Conservation (phyloP, 2,329 filamentous ascomycete species). For the Drechslerella coelobrocha region DNA sequence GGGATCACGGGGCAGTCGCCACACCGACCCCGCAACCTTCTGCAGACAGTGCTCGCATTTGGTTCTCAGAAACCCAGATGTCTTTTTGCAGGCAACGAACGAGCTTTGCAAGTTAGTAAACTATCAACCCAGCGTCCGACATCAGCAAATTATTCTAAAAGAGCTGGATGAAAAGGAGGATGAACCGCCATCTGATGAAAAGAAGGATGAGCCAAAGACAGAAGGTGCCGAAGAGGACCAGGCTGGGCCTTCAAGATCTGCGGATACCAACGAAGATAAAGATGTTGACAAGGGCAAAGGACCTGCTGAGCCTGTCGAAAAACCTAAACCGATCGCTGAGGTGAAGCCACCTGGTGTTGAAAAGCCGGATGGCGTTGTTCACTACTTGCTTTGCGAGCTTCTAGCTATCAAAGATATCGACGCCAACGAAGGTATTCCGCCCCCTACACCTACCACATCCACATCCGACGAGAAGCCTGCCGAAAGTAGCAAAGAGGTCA, state of each 20-base stretch:
- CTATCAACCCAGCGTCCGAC: constrained; percentile 58
- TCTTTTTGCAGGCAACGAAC: constrained; percentile 87
- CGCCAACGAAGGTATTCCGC: constrained; percentile 54
- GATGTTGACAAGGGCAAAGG: constrained; percentile 59
- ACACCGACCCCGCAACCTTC: constrained; percentile 74
- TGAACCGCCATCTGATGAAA: constrained; percentile 34
- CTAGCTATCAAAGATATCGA: constrained; percentile 64
- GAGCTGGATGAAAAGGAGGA: constrained; percentile 51
- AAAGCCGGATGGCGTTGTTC: constrained; percentile 91
- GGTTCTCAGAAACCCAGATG: constrained; percentile 78
- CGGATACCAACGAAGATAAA: constrained; percentile 30
- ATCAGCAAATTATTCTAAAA: constrained; percentile 54
- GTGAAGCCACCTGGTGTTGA: constrained; percentile 84
- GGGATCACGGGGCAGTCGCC: constrained; percentile 59
- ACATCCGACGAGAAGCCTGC: constrained; percentile 44
- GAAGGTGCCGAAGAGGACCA: constrained; percentile 57
- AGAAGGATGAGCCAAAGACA: constrained; percentile 53
- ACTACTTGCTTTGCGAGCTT: constrained; percentile 91
- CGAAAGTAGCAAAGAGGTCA: constrained; percentile 46
- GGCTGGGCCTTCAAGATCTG: constrained; percentile 49
- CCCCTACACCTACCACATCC: constrained; percentile 31
- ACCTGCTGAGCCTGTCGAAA: constrained; percentile 67
- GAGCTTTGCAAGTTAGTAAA: constrained; percentile 78
- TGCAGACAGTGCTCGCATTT: constrained; percentile 78
- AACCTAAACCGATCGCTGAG: constrained; percentile 69